Evolutionary conservation across 805 yeast genomes (phyloP).

Genomic region (Kuraishia molischiana): DNA sequence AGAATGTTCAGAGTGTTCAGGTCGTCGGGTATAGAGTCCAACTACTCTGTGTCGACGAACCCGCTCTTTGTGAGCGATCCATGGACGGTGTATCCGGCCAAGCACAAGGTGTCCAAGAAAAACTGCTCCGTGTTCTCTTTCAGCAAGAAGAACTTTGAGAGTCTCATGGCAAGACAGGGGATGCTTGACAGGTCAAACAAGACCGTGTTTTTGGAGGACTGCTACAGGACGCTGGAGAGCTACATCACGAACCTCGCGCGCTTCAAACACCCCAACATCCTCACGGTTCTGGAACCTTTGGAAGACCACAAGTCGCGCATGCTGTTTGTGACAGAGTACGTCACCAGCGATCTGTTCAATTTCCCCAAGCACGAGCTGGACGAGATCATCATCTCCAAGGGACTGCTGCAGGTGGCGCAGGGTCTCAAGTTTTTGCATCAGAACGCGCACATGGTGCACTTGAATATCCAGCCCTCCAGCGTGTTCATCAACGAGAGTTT

Average conservation of each 20-base stretch:
- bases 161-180: slow-evolving; percentile 39
- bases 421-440: slow-evolving; percentile 80
- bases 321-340: slow-evolving; percentile 77
- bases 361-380: slow-evolving; percentile 42
- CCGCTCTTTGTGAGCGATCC: slow-evolving; percentile 67
- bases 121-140: slow-evolving; percentile 78
- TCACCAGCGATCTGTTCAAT: slow-evolving; percentile 26
- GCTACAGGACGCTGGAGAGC: slow-evolving; percentile 50
- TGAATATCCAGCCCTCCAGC: slow-evolving; percentile 70
- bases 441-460: slow-evolving; percentile 63
- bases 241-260: slow-evolving; percentile 70
- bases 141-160: slow-evolving; percentile 69
- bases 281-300: slow-evolving; percentile 78
- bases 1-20: slow-evolving; percentile 49
- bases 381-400: slow-evolving; percentile 64
- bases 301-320: slow-evolving; percentile 78
- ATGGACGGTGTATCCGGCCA: slow-evolving; percentile 85
- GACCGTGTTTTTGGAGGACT: slow-evolving; percentile 43
- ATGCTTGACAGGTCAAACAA: slow-evolving; percentile 38
- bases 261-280: slow-evolving; percentile 81
- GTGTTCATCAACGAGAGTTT: slow-evolving; percentile 72
- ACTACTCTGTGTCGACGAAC: slow-evolving; percentile 59
- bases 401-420: slow-evolving; percentile 66
- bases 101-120: slow-evolving; percentile 49
- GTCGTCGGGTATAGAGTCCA: slow-evolving; percentile 51